Conservation (phyloP, 2,329 filamentous ascomycete species). For the Ploettnerulaceae sp. region DNA sequence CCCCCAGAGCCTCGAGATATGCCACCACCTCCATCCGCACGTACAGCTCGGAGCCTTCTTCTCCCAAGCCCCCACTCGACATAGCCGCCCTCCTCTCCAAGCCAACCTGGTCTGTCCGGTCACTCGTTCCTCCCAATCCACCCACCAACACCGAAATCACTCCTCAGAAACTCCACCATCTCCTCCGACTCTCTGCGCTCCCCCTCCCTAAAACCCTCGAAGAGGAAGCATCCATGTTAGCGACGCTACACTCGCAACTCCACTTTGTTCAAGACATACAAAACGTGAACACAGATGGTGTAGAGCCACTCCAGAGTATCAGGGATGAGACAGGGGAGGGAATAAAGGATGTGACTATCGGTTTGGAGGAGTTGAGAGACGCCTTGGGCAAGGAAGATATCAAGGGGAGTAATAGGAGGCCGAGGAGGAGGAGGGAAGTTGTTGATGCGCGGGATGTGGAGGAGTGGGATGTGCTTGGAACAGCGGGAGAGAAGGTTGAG, state of each 20-base stretch:
- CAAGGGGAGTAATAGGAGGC: slow-evolving; percentile 42
- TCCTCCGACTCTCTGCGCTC: slow-evolving; percentile 84
- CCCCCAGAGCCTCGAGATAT: not conserved
- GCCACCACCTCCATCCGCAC: slow-evolving; percentile 1
- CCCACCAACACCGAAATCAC: slow-evolving; percentile 39
- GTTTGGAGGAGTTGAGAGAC: slow-evolving; percentile 43
- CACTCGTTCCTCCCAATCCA: slow-evolving; percentile 54
- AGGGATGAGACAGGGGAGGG: slow-evolving; percentile 68
- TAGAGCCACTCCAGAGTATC: slow-evolving; percentile 72
- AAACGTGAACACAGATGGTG: slow-evolving; percentile 64
- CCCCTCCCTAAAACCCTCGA: slow-evolving; percentile 59
- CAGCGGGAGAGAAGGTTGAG: slow-evolving; percentile 31
- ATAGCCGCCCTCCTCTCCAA: slow-evolving; percentile 51
- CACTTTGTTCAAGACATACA: slow-evolving; percentile 89
- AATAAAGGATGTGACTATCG: slow-evolving; percentile 52
- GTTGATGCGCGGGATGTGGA: slow-evolving; percentile 23
- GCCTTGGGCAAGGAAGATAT: slow-evolving; percentile 56
- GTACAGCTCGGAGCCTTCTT: slow-evolving; percentile 4
- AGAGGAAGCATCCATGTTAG: slow-evolving; percentile 67
- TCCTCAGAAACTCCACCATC: slow-evolving; percentile 67
- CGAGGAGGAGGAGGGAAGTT: slow-evolving; percentile 24
- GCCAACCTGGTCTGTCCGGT: slow-evolving; percentile 79
- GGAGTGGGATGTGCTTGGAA: slow-evolving; percentile 31
- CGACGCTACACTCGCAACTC: slow-evolving; percentile 74
- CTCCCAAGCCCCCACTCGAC: slow-evolving; percentile 1